Conservation (phyloP, 371 early-diverging fungal species). For the Rhizopus sp. region DNA sequence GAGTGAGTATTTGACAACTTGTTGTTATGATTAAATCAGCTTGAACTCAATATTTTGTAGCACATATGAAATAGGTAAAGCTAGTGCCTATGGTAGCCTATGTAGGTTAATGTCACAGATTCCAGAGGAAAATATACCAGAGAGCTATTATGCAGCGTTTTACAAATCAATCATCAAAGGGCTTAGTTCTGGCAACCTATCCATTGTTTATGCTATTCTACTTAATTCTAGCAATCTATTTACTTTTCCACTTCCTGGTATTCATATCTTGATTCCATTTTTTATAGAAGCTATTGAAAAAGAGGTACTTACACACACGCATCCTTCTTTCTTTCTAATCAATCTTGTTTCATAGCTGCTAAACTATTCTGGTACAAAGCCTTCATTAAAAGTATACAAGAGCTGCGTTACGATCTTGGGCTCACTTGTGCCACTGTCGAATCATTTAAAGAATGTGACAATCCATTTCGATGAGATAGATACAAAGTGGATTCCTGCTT, state of each 20-base stretch:
- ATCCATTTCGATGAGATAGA: constrained; percentile 24
- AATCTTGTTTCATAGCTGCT: background rate
- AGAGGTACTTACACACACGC: constrained; percentile 37
- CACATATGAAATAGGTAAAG: constrained; percentile 57
- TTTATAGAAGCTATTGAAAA: constrained; percentile 63
- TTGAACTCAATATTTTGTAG: constrained; percentile 24
- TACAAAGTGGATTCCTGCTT: constrained; percentile 24
- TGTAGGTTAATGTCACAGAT: constrained; percentile 76
- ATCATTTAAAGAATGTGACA: constrained; percentile 33
- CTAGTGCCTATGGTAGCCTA: constrained; percentile 65
- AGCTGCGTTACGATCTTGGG: constrained; percentile 50
- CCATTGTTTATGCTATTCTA: constrained; percentile 65
- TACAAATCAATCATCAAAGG: constrained; percentile 69
- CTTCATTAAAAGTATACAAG: constrained; percentile 27
- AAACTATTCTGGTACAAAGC: constrained; percentile 2
- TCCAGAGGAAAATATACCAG: constrained; percentile 63
- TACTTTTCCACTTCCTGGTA: constrained; percentile 65
- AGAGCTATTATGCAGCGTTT: constrained; percentile 65
- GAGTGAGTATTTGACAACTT: constrained; percentile 31
- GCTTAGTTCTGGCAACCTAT: constrained; percentile 51
- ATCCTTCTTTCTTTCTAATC: background rate
- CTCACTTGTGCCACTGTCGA: constrained; percentile 42
- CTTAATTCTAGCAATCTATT: constrained; percentile 67
- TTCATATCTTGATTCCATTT: constrained; percentile 64
- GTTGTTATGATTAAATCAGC: background rate